Base-by-base conservation (phyloP, 1,284 basidiomycete genomes). In the Cryptococcus sp. region DNA sequence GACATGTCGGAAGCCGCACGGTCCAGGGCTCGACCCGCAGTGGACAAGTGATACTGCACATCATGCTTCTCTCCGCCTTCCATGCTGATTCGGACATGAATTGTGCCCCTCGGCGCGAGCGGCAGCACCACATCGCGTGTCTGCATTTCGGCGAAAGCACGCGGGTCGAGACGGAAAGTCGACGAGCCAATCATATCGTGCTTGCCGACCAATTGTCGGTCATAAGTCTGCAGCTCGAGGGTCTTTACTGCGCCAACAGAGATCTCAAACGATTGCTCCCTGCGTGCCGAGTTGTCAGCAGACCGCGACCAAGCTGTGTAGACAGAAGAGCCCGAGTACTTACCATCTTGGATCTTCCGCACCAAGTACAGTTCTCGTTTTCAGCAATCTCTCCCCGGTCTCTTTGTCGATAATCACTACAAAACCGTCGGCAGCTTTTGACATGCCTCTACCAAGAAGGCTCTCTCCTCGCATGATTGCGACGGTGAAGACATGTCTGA, bases 181-280 rank as follows among this genome's bases (percentile, higher is more conserved):
- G 67, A 46, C 0, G 59, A 46, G 7, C 78, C 78, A 29, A 79
- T 69, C 10, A 59, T 39, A 29, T 78, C 74, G 57, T 79, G 77
- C 49, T 76, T 76, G 51, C 78, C 78, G 17, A 78, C 75, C 3
- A 78, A 67, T 23, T 70, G 65, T 39, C 77, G 72, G 57, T 78
- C 74, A 46, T 60, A 75, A 3, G 66, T 67, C 1, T 62, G 52
- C 4, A 79, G 51, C 50, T 78, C 77, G 39, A 77, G 65, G 8
- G 55, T 53, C 43, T 72, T 75, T 47, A 65, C 47, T 1, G 56
- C 45, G 26, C 58, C 62, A 19, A 76, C 65, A 1, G 67, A 63
- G 23, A 76, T 50, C 46, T 78, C 75, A 46, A 76, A 74, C 0
- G 68, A 63, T 59, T 78, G 70, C 49, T 76, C 73, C 73, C 73